Conservation (phyloP, 192 early-diverging fungal species). For the Spinellus fusiger region DNA sequence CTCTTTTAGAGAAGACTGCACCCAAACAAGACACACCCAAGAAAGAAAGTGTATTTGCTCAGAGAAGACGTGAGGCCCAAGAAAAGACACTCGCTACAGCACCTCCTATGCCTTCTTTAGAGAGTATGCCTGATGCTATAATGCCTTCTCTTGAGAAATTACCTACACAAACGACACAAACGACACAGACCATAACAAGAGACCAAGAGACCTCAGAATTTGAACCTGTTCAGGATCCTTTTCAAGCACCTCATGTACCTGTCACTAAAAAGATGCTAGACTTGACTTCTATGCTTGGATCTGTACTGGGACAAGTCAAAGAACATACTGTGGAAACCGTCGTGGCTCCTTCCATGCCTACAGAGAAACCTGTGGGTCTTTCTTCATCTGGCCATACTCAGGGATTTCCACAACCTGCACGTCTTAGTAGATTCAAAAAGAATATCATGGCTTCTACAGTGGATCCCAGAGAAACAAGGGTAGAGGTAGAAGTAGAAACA, state of each 20-base stretch:
- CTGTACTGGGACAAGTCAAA: conserved; percentile 18
- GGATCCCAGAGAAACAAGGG: conserved; percentile 1
- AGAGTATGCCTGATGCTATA: conserved; percentile 1
- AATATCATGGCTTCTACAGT: conserved; percentile 10
- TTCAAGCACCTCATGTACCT: conserved; percentile 18
- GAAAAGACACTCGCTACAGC: background rate
- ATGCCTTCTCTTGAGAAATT: conserved; percentile 14
- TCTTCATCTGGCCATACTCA: conserved; percentile 1
- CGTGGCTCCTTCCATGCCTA: background rate
- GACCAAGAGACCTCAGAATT: background rate
- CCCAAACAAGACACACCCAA: background rate
- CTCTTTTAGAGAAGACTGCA: too few relatives aligned
- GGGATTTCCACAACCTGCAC: conserved; percentile 36
- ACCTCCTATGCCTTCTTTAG: background rate
- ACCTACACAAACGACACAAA: background rate
- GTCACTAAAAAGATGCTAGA: conserved; percentile 30
- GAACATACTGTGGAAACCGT: conserved; percentile 16
- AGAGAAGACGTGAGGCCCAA: background rate
- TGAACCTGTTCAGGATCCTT: conserved; percentile 10
- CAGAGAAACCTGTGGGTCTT: background rate
- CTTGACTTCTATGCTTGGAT: conserved; percentile 26
- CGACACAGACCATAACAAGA: background rate
- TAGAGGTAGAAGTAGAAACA: background rate
- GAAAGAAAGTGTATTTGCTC: conserved; percentile 11
- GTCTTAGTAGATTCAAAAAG: conserved; percentile 30